phyloP scores from a whole-genome alignment of 768 basidiomycete species.

The Collybia mongolica region DNA sequence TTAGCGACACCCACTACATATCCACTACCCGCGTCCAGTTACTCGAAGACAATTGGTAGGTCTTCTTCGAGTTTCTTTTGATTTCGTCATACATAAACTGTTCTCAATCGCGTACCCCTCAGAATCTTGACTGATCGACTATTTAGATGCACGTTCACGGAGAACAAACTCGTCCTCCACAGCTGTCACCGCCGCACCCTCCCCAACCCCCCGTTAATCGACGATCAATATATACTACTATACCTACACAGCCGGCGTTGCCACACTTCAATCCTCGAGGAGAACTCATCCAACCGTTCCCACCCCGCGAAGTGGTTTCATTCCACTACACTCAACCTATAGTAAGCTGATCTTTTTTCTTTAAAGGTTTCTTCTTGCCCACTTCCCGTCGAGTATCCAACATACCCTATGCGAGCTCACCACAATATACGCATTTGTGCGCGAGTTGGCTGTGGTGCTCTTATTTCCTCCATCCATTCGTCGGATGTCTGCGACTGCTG shows the following conservation, averaged over 20 bases:
- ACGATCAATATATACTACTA: neutral
- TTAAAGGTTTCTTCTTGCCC: too few relatives aligned
- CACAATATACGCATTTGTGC: slow-evolving; percentile 1
- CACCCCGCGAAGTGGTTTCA: neutral
- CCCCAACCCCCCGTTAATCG: neutral
- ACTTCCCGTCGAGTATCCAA: neutral
- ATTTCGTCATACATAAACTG: neutral
- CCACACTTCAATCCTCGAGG: slow-evolving; percentile 19
- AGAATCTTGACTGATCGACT: neutral
- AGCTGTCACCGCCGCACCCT: neutral
- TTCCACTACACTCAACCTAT: too few relatives aligned
- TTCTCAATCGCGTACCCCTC: neutral
- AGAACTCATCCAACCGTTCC: slow-evolving; percentile 8
- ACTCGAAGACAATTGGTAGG: slow-evolving; percentile 6
- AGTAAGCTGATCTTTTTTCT: too few relatives aligned
- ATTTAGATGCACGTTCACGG: neutral
- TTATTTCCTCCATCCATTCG: neutral
- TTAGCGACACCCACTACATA: too few relatives aligned
- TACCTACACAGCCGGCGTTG: neutral
- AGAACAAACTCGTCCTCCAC: neutral
- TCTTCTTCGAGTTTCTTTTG: neutral
- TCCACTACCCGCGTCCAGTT: neutral
- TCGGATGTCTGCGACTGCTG: slow-evolving; percentile 9
- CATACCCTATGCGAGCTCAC: neutral
- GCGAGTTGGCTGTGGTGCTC: slow-evolving; percentile 9